Conservation (phyloP, 495 filamentous ascomycete species). For the Lasiosphaeria ovina region DNA sequence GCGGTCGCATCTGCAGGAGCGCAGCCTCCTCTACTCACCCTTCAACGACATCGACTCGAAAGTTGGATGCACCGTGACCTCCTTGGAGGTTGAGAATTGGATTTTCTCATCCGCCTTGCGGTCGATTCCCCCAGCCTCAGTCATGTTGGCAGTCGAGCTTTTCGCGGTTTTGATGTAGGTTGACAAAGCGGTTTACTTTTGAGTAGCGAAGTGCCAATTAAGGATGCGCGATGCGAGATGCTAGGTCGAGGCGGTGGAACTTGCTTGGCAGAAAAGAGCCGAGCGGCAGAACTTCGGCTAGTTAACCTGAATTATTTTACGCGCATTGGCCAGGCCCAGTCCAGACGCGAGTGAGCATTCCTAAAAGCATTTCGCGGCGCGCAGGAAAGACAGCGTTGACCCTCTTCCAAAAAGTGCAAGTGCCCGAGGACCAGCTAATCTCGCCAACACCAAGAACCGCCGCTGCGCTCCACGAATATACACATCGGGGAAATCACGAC, state of each 20-base stretch:
- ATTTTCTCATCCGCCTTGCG: conserved; percentile 92
- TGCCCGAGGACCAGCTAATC: too few relatives aligned
- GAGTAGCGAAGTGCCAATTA: conserved; percentile 4
- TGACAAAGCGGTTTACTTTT: conserved; percentile 1
- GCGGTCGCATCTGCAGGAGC: conserved; percentile 6
- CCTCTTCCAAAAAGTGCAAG: too few relatives aligned
- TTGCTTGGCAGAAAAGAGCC: conserved; percentile 5
- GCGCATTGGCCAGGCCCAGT: too few relatives aligned
- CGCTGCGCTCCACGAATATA: background rate
- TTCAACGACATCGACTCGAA: conserved; percentile 68
- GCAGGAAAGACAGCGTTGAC: too few relatives aligned
- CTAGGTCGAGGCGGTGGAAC: conserved; percentile 5
- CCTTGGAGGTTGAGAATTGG: conserved; percentile 96
- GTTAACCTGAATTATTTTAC: background rate
- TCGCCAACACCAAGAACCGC: background rate
- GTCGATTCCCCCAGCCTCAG: conserved; percentile 74
- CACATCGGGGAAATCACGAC: background rate
- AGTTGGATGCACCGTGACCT: conserved; percentile 78
- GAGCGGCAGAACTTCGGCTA: conserved; percentile 13
- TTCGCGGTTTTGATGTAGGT: conserved; percentile 11
- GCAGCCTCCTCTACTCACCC: conserved; percentile 32
- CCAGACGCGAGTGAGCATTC: too few relatives aligned
- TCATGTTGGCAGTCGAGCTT: conserved; percentile 59
- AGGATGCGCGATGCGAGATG: background rate
- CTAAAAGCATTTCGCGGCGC: too few relatives aligned